phyloP scores from a whole-genome alignment of 352 stramenopile species.

The Stramenopiles sp. region DNA sequence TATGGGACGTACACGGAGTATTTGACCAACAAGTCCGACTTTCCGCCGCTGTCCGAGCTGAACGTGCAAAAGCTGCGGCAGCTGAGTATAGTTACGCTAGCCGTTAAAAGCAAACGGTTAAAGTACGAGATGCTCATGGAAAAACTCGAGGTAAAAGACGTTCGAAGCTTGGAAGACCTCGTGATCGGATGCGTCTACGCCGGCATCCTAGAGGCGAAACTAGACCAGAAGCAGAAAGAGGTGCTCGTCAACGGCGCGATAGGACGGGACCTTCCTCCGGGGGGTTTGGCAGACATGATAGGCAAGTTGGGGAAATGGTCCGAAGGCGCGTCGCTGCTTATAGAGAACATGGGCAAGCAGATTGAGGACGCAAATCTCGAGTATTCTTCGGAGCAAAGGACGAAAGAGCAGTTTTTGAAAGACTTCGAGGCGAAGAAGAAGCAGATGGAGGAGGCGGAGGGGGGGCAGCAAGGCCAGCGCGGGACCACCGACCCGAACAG shows the following conservation, averaged over 20 bases:
- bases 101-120: not conserved
- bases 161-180: not conserved
- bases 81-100: not conserved
- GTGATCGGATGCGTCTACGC: not conserved
- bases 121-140: not conserved
- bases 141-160: not conserved
- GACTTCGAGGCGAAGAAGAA: too few relatives aligned
- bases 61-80: not conserved
- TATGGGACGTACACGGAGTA: not conserved
- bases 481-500: too few relatives aligned
- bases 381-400: too few relatives aligned
- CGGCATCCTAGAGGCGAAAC: not conserved
- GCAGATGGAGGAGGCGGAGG: too few relatives aligned
- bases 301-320: not conserved
- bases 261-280: not conserved
- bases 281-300: not conserved
- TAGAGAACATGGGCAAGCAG: not conserved
- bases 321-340: not conserved
- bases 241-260: not conserved
- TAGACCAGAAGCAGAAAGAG: not conserved
- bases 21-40: not conserved
- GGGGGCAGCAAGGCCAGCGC: too few relatives aligned
- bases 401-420: too few relatives aligned
- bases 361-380: not conserved
- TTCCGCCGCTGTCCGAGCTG: not conserved